A percentile compares a stretch with the other conserved stretches of the same genome.
Evolutionary conservation across 768 basidiomycete genomes (phyloP).

Genomic region (Amanita jacksonii): DNA sequence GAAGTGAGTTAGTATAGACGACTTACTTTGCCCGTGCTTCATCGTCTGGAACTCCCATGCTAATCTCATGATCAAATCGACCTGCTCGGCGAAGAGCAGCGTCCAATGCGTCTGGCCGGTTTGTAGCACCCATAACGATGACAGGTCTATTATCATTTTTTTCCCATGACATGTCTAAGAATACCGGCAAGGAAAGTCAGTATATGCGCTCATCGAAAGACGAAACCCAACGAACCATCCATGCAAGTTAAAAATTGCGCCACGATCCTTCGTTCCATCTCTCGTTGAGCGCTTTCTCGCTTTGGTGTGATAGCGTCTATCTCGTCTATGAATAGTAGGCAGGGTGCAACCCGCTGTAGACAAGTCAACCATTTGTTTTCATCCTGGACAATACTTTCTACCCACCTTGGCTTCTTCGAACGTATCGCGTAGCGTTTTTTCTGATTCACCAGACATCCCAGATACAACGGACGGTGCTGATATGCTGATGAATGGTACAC

Average conservation of each 20-base stretch:
- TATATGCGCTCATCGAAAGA: not conserved
- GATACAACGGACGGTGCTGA: conserved; percentile 95
- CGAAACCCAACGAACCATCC: conserved; percentile 60
- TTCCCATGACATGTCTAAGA: conserved; percentile 96
- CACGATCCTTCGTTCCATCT: conserved; percentile 97
- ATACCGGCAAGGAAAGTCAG: not conserved
- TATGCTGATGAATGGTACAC: conserved; percentile 86
- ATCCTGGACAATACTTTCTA: too few species aligned
- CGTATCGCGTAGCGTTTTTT: conserved; percentile 91
- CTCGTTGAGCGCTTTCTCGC: conserved; percentile 93
- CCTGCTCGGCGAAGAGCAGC: conserved; percentile 89
- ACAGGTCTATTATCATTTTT: conserved; percentile 90
- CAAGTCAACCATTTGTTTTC: too few species aligned
- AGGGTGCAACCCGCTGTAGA: conserved; percentile 75
- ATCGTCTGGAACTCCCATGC: conserved; percentile 94
- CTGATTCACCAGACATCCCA: conserved; percentile 98
- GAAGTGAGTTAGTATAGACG: too few species aligned
- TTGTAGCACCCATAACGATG: conserved; percentile 93
- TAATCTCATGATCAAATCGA: conserved; percentile 95
- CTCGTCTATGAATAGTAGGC: conserved; percentile 93
- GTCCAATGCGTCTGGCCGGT: conserved; percentile 91
- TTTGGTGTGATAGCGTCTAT: conserved; percentile 98
- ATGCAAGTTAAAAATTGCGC: conserved; percentile 97
- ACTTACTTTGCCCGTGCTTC: conserved; percentile 81
- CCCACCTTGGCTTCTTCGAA: conserved; percentile 98